These are phyloP conservation scores for Moniliella sp. DNA, from an alignment of 1,284 basidiomycete genomes.

Conservation along the genomic window DNA sequence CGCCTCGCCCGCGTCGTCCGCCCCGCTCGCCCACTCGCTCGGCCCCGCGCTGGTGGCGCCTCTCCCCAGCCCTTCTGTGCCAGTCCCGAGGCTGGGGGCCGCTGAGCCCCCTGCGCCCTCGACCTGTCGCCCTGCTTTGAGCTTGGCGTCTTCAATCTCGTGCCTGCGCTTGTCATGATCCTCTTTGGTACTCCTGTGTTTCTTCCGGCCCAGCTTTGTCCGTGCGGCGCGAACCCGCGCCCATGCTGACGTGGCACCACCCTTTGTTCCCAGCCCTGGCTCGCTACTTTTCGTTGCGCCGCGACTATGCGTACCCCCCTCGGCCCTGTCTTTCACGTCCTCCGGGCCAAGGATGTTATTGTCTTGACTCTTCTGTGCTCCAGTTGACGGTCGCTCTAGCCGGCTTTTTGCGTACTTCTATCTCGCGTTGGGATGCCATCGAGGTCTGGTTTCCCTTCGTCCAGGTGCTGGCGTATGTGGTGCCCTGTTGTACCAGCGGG, in stretches of 20 bases:
- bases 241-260: no score
- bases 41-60: no score
- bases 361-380: conserved; percentile 35
- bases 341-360: conserved; percentile 23
- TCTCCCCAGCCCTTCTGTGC: no score
- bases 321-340: conserved; percentile 8
- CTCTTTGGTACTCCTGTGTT: conserved; percentile 9
- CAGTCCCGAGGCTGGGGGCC: conserved; percentile 41
- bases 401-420: conserved; percentile 41
- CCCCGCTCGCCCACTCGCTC: no score
- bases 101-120: conserved; percentile 45
- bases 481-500: conserved; percentile 26
- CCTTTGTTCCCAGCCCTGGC: no score
- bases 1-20: no score
- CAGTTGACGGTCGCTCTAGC: conserved; percentile 44
- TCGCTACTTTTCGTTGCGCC: no score
- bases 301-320: no score
- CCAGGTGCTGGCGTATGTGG: conserved; percentile 10
- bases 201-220: no score
- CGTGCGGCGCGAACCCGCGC: no score
- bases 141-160: conserved; percentile 37
- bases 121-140: conserved; percentile 69
- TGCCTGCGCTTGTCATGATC: conserved; percentile 15
- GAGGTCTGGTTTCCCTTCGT: conserved; percentile 9
- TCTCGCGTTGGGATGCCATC: conserved; percentile 31